A percentile compares a stretch with the other conserved stretches of the same genome.
Evolutionary conservation across 2,329 filamentous ascomycete genomes (phyloP).

Genomic region (Epicoccum sorghinum): DNA sequence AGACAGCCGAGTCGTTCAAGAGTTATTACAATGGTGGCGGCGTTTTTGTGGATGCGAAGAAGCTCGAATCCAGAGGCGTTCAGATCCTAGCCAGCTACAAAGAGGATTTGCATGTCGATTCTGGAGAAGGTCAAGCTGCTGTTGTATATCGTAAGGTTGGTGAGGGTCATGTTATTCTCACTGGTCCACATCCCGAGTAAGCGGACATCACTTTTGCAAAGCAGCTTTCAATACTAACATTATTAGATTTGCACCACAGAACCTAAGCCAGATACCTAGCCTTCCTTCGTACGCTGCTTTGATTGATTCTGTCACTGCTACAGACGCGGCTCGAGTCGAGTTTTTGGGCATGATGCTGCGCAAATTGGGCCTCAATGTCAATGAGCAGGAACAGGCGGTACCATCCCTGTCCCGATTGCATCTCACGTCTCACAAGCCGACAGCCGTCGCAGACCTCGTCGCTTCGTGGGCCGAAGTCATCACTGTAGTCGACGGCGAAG

Average conservation of each 20-base stretch:
- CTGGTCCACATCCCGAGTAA: slow-evolving; percentile 91
- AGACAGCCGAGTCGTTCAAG: slow-evolving; percentile 66
- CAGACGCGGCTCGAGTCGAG: slow-evolving; percentile 71
- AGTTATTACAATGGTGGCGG: slow-evolving; percentile 96
- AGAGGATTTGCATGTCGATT: slow-evolving; percentile 75
- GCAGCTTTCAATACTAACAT: slow-evolving; percentile 6
- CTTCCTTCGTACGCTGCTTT: slow-evolving; percentile 73
- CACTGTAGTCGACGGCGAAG: slow-evolving; percentile 66
- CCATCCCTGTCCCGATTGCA: slow-evolving; percentile 84
- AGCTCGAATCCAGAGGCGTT: slow-evolving; percentile 67
- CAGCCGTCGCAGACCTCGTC: slow-evolving; percentile 71
- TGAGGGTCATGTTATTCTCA: slow-evolving; percentile 78
- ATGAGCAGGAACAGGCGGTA: slow-evolving; percentile 69
- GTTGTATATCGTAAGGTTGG: slow-evolving; percentile 84
- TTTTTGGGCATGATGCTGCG: slow-evolving; percentile 81
- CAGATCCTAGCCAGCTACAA: slow-evolving; percentile 83
- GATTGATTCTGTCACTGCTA: slow-evolving; percentile 68
- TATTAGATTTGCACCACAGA: slow-evolving; percentile 77
- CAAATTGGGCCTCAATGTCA: slow-evolving; percentile 83
- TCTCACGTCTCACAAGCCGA: slow-evolving; percentile 71
- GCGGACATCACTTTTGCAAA: slow-evolving; percentile 25
- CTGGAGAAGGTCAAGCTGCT: slow-evolving; percentile 75
- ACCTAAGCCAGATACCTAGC: slow-evolving; percentile 71
- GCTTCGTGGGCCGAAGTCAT: slow-evolving; percentile 71
- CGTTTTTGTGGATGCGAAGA: slow-evolving; percentile 81